Conservation (phyloP, 441 rosid genomes). For the Aquilaria agallochum region DNA sequence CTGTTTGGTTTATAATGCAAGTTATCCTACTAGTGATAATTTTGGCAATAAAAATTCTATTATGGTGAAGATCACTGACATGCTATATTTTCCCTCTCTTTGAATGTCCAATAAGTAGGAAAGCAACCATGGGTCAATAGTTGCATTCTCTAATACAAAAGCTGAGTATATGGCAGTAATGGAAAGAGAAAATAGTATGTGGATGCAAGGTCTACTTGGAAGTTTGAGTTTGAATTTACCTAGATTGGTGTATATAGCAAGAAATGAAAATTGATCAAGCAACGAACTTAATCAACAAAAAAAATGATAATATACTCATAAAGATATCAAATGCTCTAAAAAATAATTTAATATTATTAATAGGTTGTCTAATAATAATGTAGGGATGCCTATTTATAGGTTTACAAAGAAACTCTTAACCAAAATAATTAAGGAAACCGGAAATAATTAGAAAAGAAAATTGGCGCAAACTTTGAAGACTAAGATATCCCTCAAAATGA, state of each 20-base stretch:
- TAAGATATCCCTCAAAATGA: no score
- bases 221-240: not conserved
- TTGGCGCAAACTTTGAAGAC: no score
- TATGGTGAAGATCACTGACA: not conserved
- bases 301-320: no score
- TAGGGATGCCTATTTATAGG: no score
- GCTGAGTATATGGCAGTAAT: not conserved
- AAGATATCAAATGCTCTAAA: no score
- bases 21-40: not conserved
- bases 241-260: not conserved
- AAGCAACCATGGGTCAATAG: not conserved
- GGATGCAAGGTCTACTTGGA: slow-evolving; percentile 1
- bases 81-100: not conserved
- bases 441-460: no score
- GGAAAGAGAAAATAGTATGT: not conserved
- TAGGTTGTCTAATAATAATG: no score
- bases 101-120: not conserved
- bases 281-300: no score
- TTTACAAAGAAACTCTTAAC: no score
- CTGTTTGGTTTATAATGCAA: not conserved
- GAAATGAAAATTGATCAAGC: no score
- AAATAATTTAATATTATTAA: no score
- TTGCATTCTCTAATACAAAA: not conserved
- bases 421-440: no score
- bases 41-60: slow-evolving; percentile 1